These are phyloP conservation scores for Cladophialophora immunda DNA, from an alignment of 2,329 filamentous ascomycete genomes.

Conservation along the genomic window DNA sequence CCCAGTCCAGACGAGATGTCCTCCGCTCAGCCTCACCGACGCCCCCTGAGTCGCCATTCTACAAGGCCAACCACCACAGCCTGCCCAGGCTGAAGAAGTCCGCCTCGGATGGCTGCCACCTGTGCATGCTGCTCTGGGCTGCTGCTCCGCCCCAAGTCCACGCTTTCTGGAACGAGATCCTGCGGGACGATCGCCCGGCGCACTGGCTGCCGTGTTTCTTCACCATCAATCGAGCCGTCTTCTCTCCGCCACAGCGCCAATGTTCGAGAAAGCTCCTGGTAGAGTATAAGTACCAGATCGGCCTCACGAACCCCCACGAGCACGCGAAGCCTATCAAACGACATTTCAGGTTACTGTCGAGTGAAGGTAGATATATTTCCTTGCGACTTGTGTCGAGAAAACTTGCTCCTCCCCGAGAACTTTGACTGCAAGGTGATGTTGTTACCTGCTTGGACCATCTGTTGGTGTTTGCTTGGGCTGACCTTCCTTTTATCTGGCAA, in stretches of 20 bases:
- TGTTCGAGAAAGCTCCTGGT: background rate
- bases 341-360: constrained; percentile 9
- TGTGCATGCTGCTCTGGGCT: constrained; percentile 7
- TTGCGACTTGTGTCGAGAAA: background rate
- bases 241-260: background rate
- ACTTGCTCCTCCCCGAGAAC: background rate
- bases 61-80: constrained; percentile 14
- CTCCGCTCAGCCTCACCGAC: background rate
- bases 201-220: constrained; percentile 11
- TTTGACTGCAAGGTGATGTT: background rate
- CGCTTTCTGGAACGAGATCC: constrained; percentile 6
- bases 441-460: background rate
- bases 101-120: constrained; percentile 1
- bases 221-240: constrained; percentile 11
- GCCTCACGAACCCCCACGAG: background rate
- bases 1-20: background rate
- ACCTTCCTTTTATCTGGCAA: no score
- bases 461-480: background rate
- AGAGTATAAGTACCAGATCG: constrained; percentile 8
- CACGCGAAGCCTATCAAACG: constrained; percentile 1
- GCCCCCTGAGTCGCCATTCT: constrained; percentile 12
- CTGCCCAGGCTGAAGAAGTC: constrained; percentile 8
- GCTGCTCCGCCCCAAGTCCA: constrained; percentile 9
- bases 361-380: background rate
- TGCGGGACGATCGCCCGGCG: constrained; percentile 6